Evolutionary conservation across 805 yeast genomes (phyloP).

Genomic region (Wilhelminamyces savonicus): DNA sequence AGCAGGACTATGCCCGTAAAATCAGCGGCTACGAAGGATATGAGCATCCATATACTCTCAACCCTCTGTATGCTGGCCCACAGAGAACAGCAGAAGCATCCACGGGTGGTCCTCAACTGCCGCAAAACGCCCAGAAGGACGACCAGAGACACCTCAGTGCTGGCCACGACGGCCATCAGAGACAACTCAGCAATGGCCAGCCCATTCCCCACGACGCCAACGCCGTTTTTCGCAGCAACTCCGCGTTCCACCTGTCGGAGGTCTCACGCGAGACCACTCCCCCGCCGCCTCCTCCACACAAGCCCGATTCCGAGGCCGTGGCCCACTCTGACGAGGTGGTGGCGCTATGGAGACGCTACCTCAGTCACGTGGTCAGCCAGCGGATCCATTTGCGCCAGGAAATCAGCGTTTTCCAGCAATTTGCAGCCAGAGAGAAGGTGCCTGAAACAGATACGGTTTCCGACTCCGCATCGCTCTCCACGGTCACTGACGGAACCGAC

Average conservation of each 20-base stretch:
- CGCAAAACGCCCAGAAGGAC: no score
- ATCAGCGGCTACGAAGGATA: no score
- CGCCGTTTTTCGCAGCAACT: no score
- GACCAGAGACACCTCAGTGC: no score
- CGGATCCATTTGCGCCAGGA: conserved; percentile 37
- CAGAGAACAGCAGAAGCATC: no score
- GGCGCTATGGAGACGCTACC: conserved; percentile 29
- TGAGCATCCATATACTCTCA: no score
- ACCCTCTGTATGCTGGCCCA: no score
- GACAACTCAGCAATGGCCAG: no score
- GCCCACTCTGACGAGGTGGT: conserved; percentile 3
- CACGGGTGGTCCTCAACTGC: no score
- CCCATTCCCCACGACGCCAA: no score
- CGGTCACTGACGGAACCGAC: background rate
- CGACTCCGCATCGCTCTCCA: background rate
- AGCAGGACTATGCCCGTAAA: conserved; percentile 2
- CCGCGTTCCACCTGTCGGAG: background rate
- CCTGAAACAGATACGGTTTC: conserved; percentile 1
- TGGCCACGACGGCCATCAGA: no score
- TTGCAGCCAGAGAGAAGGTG: conserved; percentile 8
- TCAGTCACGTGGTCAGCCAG: conserved; percentile 27
- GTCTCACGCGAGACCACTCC: conserved; percentile 5
- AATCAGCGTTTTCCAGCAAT: conserved; percentile 25
- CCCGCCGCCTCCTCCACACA: conserved; percentile 25
- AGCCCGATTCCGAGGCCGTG: conserved; percentile 1